Conservation (phyloP, 2,329 filamentous ascomycete genomes). For the Herpotrichia juniperi region DNA sequence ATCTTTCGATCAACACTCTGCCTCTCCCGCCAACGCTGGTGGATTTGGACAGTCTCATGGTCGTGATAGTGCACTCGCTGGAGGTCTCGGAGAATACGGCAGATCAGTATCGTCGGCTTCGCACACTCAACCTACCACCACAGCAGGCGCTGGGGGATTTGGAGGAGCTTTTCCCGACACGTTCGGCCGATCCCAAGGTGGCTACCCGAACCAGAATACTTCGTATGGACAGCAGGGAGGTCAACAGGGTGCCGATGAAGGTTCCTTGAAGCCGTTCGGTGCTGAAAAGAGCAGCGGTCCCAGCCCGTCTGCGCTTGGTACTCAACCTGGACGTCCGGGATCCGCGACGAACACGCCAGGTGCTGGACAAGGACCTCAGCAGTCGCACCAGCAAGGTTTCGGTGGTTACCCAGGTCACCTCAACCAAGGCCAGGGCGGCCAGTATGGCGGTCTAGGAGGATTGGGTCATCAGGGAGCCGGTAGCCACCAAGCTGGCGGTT, state of each 20-base stretch:
- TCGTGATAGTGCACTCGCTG: slow-evolving; percentile 52
- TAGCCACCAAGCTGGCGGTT: slow-evolving; percentile 49
- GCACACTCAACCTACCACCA: slow-evolving; percentile 58
- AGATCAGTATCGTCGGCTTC: slow-evolving; percentile 65
- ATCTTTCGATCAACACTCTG: slow-evolving; percentile 67
- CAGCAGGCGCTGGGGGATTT: slow-evolving; percentile 56
- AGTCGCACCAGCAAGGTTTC: slow-evolving; percentile 63
- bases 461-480: slow-evolving; percentile 56
- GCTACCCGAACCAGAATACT: slow-evolving; percentile 59
- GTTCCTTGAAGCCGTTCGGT: slow-evolving; percentile 63
- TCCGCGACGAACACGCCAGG: slow-evolving; percentile 64
- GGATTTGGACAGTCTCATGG: slow-evolving; percentile 57
- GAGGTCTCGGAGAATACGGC: slow-evolving; percentile 64
- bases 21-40: slow-evolving; percentile 66
- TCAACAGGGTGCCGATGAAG: slow-evolving; percentile 57
- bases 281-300: slow-evolving; percentile 63
- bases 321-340: slow-evolving; percentile 66
- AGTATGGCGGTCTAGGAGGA: slow-evolving; percentile 60
- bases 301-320: slow-evolving; percentile 63
- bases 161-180: slow-evolving; percentile 61
- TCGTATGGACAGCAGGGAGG: slow-evolving; percentile 56
- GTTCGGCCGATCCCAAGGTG: slow-evolving; percentile 64
- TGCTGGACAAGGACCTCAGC: slow-evolving; percentile 59
- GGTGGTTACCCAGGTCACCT: slow-evolving; percentile 61
- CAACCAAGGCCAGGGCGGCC: slow-evolving; percentile 54